Evolutionary conservation across 2,329 filamentous ascomycete species (phyloP).

Genomic region (Fusarium sp.): DNA sequence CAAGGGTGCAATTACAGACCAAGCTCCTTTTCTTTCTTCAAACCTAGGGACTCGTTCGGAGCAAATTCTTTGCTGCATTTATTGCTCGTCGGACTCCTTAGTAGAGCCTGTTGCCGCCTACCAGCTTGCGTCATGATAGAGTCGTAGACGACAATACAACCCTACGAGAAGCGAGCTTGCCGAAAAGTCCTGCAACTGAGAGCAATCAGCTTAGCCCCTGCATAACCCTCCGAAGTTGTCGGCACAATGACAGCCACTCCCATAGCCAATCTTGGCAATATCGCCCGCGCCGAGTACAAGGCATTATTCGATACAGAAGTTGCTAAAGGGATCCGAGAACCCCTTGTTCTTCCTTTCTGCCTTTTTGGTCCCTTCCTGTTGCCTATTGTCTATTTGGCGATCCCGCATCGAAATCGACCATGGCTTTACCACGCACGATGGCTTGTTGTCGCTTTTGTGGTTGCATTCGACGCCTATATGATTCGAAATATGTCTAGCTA

Average conservation of each 20-base stretch:
- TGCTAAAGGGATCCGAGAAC: constrained; percentile 55
- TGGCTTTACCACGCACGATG: constrained; percentile 64
- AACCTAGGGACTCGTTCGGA: neutral
- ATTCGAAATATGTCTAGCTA: constrained; percentile 59
- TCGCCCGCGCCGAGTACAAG: constrained; percentile 51
- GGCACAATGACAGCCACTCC: constrained; percentile 16
- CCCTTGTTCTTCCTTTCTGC: constrained; percentile 65
- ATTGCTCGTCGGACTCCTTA: neutral
- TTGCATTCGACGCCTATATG: constrained; percentile 58
- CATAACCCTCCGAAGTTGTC: neutral
- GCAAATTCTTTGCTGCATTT: neutral
- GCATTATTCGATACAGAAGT: constrained; percentile 52
- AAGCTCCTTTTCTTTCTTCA: neutral
- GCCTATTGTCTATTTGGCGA: constrained; percentile 65
- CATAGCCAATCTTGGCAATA: constrained; percentile 41
- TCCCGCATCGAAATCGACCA: constrained; percentile 64
- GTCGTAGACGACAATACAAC: constrained; percentile 18
- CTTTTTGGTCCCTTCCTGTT: constrained; percentile 61
- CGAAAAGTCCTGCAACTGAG: neutral
- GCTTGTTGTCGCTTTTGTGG: constrained; percentile 59
- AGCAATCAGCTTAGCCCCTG: neutral
- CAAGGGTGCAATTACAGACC: neutral
- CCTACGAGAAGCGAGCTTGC: constrained; percentile 5
- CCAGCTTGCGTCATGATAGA: constrained; percentile 28
- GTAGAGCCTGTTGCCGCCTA: neutral